Evolutionary conservation across 1,139 yeast species (phyloP), one percentile per base, ranked within the genome.

Genomic region (Zhuliangozyma blackwelliae): DNA sequence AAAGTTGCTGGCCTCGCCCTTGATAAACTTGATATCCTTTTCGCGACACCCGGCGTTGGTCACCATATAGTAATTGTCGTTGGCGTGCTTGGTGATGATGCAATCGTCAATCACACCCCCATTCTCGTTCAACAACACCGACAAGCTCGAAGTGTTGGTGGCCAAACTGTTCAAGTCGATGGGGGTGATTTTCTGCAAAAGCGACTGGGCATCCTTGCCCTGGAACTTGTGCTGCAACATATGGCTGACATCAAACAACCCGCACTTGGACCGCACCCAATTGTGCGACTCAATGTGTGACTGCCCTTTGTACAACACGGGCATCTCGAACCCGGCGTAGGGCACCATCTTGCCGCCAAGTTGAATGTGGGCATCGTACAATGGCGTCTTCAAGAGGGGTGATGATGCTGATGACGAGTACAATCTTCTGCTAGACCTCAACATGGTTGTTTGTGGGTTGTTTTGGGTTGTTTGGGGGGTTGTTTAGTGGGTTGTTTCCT

Each of bases 11-110:
- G 80, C 61, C 51, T 82, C 82, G 2, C 62, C 53, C 33, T 69
- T 64, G 49, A 92, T 66, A 54, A 86, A 90, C 12, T 63, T 64
- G 29, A 79, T 58, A 55, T 90, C 97, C 56, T 85, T 82, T 4
- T 77, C 92, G 44, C 95, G 74, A 54, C 97, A 86, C 6, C 96
- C 97, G 6, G 98, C 98, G 58, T 92, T 92, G 36, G 97, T 90
- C n/a, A 92, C 98, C 55, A 92, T 79, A 59, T 89, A 89, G 58
- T 74, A 90, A 27, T 77, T 75, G 45, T 82, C 76, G n/a, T 83
- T 83, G 3, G 71, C 80, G 48, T 84, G 92, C 59, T 85, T 89
- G 43, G 96, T 86, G 52, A 92, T 81, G 47, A 92, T 87, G 39
- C 95, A 83, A 59, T 92, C 98, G 62, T 92, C 98, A 49, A 92